Base-by-base conservation (phyloP, 2,329 filamentous ascomycete genomes). In the Monosporascus sp. region DNA sequence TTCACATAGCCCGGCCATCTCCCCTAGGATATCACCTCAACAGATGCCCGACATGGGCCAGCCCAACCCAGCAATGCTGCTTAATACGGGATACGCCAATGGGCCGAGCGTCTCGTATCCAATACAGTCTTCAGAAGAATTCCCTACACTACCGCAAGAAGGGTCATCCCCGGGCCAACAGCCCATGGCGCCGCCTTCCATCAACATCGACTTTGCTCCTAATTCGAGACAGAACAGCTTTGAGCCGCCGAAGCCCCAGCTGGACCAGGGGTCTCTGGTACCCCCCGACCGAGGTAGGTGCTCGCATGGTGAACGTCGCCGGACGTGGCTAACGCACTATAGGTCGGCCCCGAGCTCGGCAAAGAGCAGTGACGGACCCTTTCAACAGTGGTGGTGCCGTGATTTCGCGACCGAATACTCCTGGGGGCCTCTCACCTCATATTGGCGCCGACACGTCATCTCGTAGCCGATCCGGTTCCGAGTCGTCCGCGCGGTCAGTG, bases 151-250 rank as follows among this genome's bases (percentile, higher is more conserved):
- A 16, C 67, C 68, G 19, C 73, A 76, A 52, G 73, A 76, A 24
- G 68, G 70, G n/a, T 72, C 72, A 24, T 54, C 59, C 84, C 6
- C 85, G 81, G 66, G 84, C 81, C 49, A 66, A 46, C 82, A 86
- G 49, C 81, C 88, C 60, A 94, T 96, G 86, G 88, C 87, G 3
- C 89, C 92, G n/a, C 92, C 92, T 0, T 89, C 92, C 50, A 97
- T 97, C 71, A 96, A 94, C 66, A 94, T 97, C 62, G 89, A 96
- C 67, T 91, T 90, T 69, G 92, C 91, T 17, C 92, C 92, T 24
- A 86, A 86, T 8, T 82, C 88, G 50, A 75, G 81, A 54, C 82
- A 82, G 63, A 81, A 78, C 51, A 84, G 78, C 61, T 87, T 89
- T 66, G 87, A 87, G 58, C 80, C 82, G 27, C 76, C 80, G 20